phyloP scores from a whole-genome alignment of 2,329 filamentous ascomycete species.

The Metarhizium sp. region DNA sequence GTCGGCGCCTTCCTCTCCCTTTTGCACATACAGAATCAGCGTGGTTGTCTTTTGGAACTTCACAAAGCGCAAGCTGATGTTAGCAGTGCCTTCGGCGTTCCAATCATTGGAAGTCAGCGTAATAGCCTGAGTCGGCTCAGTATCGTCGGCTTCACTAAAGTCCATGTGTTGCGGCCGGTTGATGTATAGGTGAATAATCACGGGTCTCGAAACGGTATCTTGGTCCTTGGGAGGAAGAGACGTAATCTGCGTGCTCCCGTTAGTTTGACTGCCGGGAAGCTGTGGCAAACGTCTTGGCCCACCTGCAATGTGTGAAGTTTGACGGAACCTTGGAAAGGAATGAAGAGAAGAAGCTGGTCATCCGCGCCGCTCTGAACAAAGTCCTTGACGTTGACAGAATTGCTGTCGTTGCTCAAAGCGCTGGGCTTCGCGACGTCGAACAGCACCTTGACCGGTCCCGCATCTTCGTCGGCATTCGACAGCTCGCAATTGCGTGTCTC shows the following conservation, averaged over 20 bases:
- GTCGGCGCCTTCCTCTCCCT: constrained; percentile 75
- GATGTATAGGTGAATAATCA: constrained; percentile 73
- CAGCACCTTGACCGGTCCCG: constrained; percentile 62
- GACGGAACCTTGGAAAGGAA: constrained; percentile 78
- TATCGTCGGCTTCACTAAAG: constrained; percentile 89
- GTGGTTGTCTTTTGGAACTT: constrained; percentile 94
- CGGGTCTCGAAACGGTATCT: constrained; percentile 71
- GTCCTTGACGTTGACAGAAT: constrained; percentile 49
- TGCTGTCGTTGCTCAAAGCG: constrained; percentile 48
- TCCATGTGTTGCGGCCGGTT: constrained; percentile 87
- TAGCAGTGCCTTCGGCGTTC: constrained; percentile 69
- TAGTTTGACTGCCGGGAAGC: not conserved
- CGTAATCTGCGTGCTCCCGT: constrained; percentile 53
- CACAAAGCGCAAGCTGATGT: constrained; percentile 72
- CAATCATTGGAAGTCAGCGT: constrained; percentile 69
- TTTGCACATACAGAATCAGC: constrained; percentile 78
- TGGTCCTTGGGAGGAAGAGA: constrained; percentile 64
- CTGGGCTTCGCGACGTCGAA: constrained; percentile 63
- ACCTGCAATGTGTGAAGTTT: constrained; percentile 80
- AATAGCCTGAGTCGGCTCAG: constrained; percentile 69
- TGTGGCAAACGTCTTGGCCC: constrained; percentile 12
- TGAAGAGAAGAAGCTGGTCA: constrained; percentile 87
- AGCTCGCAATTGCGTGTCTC: constrained; percentile 76
- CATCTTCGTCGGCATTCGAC: constrained; percentile 73
- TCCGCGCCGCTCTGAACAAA: constrained; percentile 97